These are phyloP conservation scores for Coffea humblotiana DNA, from an alignment of 305 asterid species.

Conservation along the genomic window DNA sequence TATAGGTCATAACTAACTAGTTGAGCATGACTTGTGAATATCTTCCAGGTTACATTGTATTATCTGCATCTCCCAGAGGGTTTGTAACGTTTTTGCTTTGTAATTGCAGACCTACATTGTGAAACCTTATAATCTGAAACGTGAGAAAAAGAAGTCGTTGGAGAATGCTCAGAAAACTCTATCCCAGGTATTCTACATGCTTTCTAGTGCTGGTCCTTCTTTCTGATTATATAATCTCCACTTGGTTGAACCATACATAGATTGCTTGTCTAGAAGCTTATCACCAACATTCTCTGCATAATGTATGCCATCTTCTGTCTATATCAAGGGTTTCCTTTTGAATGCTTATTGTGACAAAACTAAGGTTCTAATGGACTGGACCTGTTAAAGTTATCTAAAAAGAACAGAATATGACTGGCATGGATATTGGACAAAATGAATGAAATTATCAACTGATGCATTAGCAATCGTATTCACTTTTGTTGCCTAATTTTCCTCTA, in stretches of 20 bases:
- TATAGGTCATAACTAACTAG: not conserved
- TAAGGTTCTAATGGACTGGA: not conserved
- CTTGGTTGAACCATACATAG: not conserved
- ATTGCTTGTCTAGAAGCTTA: not conserved
- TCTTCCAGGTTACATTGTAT: slow-evolving; percentile 9
- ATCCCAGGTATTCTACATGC: slow-evolving; percentile 55
- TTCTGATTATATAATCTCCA: not conserved
- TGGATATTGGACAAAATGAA: not conserved
- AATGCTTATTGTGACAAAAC: not conserved
- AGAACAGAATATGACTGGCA: not conserved
- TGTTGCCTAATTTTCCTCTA: not conserved
- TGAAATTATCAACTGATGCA: not conserved
- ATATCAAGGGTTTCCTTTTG: not conserved
- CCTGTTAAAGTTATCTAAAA: not conserved
- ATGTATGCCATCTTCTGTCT: not conserved
- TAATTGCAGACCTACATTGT: slow-evolving; percentile 67
- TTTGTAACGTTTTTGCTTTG: slow-evolving; percentile 13
- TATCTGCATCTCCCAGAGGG: not conserved
- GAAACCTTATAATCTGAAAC: slow-evolving; percentile 73
- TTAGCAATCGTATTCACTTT: not conserved
- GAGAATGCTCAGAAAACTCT: slow-evolving; percentile 63
- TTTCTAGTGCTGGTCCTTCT: not conserved
- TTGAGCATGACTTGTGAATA: slow-evolving; percentile 7
- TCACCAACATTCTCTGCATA: not conserved
- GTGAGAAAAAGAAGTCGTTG: slow-evolving; percentile 65